These are phyloP conservation scores for Pezicula rhizophila DNA, from an alignment of 2,329 filamentous ascomycete genomes.

Conservation along the genomic window DNA sequence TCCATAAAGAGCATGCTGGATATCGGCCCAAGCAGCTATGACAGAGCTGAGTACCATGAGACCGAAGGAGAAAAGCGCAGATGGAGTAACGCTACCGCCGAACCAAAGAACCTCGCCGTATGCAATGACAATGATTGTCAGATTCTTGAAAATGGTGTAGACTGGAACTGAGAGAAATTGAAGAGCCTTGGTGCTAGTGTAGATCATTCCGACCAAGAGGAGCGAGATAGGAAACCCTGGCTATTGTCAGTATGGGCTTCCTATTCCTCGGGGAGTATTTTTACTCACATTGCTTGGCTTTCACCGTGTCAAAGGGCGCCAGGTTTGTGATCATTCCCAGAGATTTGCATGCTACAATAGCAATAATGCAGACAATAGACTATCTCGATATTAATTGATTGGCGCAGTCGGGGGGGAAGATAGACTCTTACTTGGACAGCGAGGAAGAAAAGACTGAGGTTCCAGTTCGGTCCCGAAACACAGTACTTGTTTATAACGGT, in stretches of 20 bases:
- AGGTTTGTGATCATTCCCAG: constrained; percentile 75
- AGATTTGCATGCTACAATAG: constrained; percentile 79
- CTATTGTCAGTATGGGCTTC: constrained; percentile 7
- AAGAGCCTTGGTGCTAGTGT: constrained; percentile 91
- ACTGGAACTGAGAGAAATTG: constrained; percentile 96
- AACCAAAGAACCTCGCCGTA: constrained; percentile 99
- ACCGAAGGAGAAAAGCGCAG: constrained; percentile 88
- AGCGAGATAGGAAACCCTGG: constrained; percentile 93
- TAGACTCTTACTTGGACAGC: constrained; percentile 72
- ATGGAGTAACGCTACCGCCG: constrained; percentile 79
- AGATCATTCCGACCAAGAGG: constrained; percentile 98
- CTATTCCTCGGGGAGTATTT: background rate
- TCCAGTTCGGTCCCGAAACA: constrained; percentile 84
- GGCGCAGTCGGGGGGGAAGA: background rate
- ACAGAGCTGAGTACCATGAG: constrained; percentile 94
- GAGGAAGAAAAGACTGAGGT: constrained; percentile 93
- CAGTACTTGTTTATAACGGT: constrained; percentile 99
- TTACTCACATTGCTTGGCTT: constrained; percentile 77
- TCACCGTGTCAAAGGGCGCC: constrained; percentile 76
- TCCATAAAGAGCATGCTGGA: constrained; percentile 70
- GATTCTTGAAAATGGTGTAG: constrained; percentile 99
- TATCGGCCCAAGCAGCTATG: constrained; percentile 95
- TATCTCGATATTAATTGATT: constrained; percentile 32
- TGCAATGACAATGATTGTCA: constrained; percentile 97
- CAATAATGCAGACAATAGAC: constrained; percentile 82